These are phyloP conservation scores for Sisymbrium altissimum DNA, from an alignment of 345 rosid genomes.

Conservation along the genomic window DNA sequence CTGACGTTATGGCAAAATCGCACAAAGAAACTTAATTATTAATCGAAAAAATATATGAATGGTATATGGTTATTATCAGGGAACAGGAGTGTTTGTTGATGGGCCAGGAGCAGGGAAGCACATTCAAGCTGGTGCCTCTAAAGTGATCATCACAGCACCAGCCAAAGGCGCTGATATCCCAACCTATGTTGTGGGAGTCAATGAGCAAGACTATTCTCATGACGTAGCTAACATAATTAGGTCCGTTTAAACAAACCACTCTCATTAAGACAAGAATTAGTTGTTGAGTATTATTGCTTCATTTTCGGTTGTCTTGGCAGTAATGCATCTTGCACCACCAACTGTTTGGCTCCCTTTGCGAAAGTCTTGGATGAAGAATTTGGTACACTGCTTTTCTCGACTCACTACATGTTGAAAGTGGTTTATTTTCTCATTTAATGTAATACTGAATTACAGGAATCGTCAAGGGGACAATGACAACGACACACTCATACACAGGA, in stretches of 20 bases:
- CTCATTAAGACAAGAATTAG: background rate
- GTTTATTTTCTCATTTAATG: background rate
- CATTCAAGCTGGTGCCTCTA: constrained; percentile 97
- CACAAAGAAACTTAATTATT: background rate
- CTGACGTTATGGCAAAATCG: background rate
- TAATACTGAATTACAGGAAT: constrained; percentile 51
- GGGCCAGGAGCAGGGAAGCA: constrained; percentile 99
- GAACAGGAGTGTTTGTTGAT: constrained; percentile 99
- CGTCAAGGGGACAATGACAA: constrained; percentile 98
- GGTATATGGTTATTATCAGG: constrained; percentile 40
- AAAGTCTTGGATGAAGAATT: constrained; percentile 90
- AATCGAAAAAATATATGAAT: background rate
- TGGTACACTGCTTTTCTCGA: constrained; percentile 42
- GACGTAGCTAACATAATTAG: constrained; percentile 82
- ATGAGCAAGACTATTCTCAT: constrained; percentile 73
- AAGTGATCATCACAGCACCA: constrained; percentile 95
- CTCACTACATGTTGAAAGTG: background rate
- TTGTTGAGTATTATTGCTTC: background rate
- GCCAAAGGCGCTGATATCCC: constrained; percentile 99
- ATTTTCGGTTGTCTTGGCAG: constrained; percentile 38
- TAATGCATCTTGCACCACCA: constrained; percentile 98
- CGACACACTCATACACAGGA: constrained; percentile 97
- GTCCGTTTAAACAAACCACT: constrained; percentile 35
- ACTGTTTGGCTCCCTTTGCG: constrained; percentile 92
- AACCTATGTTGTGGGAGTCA: constrained; percentile 91